A percentile compares a stretch with the other conserved stretches of the same genome.
phyloP scores from a whole-genome alignment of 1,139 yeast genomes.

The Candida labiduridarum region DNA sequence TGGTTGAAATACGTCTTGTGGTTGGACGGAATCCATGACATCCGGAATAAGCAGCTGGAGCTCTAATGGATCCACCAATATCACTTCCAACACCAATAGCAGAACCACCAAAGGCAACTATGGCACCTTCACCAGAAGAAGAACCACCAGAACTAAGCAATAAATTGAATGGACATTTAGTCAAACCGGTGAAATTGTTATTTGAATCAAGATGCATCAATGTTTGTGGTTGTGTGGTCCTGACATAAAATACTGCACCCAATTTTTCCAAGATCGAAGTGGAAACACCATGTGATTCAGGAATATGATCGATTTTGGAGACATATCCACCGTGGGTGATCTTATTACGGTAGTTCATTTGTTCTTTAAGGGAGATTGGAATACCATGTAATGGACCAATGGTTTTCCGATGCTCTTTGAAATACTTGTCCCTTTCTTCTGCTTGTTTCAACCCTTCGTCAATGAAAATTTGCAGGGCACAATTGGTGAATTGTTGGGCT shows the following conservation, averaged over 20 bases:
- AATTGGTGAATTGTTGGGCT: constrained; percentile 48
- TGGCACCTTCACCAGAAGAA: constrained; percentile 41
- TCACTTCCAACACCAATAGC: constrained; percentile 58
- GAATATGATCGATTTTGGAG: constrained; percentile 50
- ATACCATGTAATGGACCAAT: constrained; percentile 41
- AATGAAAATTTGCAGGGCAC: constrained; percentile 37
- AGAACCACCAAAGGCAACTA: constrained; percentile 41
- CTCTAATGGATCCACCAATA: constrained; percentile 60
- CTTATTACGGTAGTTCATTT: constrained; percentile 58
- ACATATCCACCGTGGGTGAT: constrained; percentile 68
- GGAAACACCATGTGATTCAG: constrained; percentile 33
- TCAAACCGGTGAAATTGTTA: constrained; percentile 37
- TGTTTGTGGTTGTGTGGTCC: constrained; percentile 39
- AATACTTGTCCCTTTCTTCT: constrained; percentile 29
- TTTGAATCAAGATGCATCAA: constrained; percentile 44
- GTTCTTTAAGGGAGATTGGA: constrained; percentile 51
- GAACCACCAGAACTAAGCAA: constrained; percentile 38
- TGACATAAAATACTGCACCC: constrained; percentile 39
- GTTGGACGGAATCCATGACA: constrained; percentile 70
- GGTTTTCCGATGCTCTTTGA: constrained; percentile 23
- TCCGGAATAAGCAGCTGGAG: constrained; percentile 55
- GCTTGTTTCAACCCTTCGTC: constrained; percentile 35
- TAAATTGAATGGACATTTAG: constrained; percentile 35
- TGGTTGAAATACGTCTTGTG: constrained; percentile 55
- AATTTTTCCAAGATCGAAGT: constrained; percentile 26